These are phyloP conservation scores for Sicyos edulis DNA, from an alignment of 306 rosid genomes.

Conservation along the genomic window DNA sequence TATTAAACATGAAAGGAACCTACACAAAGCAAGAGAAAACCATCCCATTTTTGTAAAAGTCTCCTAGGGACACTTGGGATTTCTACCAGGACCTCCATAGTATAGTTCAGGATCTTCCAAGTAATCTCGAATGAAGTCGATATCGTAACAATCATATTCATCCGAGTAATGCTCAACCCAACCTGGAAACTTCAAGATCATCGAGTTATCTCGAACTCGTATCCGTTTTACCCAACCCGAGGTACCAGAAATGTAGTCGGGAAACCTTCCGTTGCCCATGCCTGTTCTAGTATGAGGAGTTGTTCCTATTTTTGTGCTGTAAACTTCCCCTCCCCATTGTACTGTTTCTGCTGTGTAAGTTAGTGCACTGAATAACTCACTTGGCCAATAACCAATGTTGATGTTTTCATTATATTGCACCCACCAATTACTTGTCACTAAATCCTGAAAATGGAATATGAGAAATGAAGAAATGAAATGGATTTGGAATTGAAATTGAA, in stretches of 20 bases:
- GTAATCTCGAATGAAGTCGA: slow-evolving; percentile 28
- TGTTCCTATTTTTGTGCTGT: slow-evolving; percentile 34
- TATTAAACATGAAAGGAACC: neutral
- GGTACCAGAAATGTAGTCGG: neutral
- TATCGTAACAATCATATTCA: slow-evolving; percentile 46
- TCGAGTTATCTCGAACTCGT: slow-evolving; percentile 52
- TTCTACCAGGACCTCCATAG: slow-evolving; percentile 67
- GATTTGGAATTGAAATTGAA: too few relatives aligned
- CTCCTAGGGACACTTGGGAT: slow-evolving; percentile 38
- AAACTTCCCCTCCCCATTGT: slow-evolving; percentile 80
- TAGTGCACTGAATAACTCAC: slow-evolving; percentile 33
- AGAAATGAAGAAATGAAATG: neutral
- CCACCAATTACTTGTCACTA: slow-evolving; percentile 54
- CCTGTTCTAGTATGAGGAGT: slow-evolving; percentile 54
- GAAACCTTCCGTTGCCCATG: slow-evolving; percentile 51
- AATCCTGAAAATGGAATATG: slow-evolving; percentile 35
- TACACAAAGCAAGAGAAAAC: too few relatives aligned
- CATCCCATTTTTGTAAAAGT: neutral
- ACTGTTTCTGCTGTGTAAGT: slow-evolving; percentile 39
- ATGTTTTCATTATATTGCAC: slow-evolving; percentile 47
- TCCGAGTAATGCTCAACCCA: slow-evolving; percentile 29
- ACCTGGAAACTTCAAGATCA: slow-evolving; percentile 36
- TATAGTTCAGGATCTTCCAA: slow-evolving; percentile 50
- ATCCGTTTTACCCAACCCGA: slow-evolving; percentile 39
- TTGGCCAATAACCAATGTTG: slow-evolving; percentile 62